Evolutionary conservation across 2,329 filamentous ascomycete genomes (phyloP).

Genomic region (Kalaharituber pfeilii): DNA sequence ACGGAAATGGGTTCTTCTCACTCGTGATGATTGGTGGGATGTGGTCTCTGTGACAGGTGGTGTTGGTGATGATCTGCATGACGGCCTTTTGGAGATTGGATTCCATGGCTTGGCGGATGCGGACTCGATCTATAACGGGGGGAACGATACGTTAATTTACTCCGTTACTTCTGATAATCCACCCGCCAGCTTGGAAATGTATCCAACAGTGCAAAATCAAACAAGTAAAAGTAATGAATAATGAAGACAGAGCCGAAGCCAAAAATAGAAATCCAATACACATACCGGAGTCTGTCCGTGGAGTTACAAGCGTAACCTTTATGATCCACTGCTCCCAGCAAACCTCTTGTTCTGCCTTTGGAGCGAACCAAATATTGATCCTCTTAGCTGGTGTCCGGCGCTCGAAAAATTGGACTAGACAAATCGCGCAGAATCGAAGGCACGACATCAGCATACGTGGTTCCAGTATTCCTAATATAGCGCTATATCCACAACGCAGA

Average conservation of each 20-base stretch:
- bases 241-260: not conserved
- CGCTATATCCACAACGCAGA: not conserved
- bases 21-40: slow-evolving; percentile 92
- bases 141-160: not conserved
- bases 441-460: slow-evolving; percentile 28
- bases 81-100: slow-evolving; percentile 72
- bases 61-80: slow-evolving; percentile 75
- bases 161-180: not conserved
- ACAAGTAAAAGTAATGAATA: too few species aligned
- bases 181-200: not conserved
- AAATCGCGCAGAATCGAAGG: not conserved
- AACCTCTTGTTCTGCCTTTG: slow-evolving; percentile 72
- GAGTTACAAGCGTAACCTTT: slow-evolving; percentile 81
- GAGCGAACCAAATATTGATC: slow-evolving; percentile 37
- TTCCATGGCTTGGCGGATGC: slow-evolving; percentile 81
- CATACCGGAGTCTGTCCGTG: slow-evolving; percentile 71
- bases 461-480: slow-evolving; percentile 39
- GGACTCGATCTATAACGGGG: slow-evolving; percentile 49
- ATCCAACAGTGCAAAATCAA: too few species aligned
- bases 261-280: slow-evolving; percentile 14
- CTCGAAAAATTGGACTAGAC: slow-evolving; percentile 73
- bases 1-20: slow-evolving; percentile 84
- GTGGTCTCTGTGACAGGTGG: slow-evolving; percentile 80
- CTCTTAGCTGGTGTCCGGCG: slow-evolving; percentile 63
- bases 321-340: slow-evolving; percentile 96